phyloP scores from a whole-genome alignment of 2,329 filamentous ascomycete genomes.

The Zelopaecilomyces penicillatus region DNA sequence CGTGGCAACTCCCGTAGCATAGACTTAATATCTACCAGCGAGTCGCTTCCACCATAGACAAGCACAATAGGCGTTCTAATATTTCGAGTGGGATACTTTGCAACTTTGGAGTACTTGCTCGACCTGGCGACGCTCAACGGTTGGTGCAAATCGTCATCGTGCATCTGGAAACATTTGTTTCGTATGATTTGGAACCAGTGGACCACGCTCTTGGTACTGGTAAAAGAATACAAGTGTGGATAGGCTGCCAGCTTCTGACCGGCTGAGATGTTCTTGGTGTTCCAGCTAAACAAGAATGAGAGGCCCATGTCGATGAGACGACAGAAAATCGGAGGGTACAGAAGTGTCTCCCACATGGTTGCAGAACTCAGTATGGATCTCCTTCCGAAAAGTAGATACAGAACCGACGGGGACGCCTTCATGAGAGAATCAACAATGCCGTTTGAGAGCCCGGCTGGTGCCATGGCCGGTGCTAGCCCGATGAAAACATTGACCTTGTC shows the following conservation, averaged over 20 bases:
- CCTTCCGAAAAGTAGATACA: constrained; percentile 88
- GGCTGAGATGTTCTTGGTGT: constrained; percentile 69
- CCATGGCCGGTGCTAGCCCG: constrained; percentile 92
- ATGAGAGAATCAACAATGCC: constrained; percentile 87
- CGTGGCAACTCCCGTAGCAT: constrained; percentile 84
- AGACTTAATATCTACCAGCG: constrained; percentile 82
- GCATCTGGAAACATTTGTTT: constrained; percentile 95
- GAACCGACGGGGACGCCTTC: constrained; percentile 84
- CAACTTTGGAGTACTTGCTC: constrained; percentile 88
- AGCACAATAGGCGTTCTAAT: constrained; percentile 94
- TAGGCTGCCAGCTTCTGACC: constrained; percentile 94
- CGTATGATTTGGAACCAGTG: constrained; percentile 99
- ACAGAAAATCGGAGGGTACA: constrained; percentile 91
- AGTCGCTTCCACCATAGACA: constrained; percentile 89
- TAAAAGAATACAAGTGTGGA: constrained; percentile 92
- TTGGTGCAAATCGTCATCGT: constrained; percentile 84
- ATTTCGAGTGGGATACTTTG: constrained; percentile 91
- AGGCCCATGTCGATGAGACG: constrained; percentile 77
- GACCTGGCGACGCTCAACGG: constrained; percentile 62
- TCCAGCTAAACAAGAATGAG: constrained; percentile 83
- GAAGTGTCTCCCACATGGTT: constrained; percentile 93
- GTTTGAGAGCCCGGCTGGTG: constrained; percentile 81
- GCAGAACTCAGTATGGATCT: constrained; percentile 86
- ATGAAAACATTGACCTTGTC: constrained; percentile 94
- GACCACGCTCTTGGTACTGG: constrained; percentile 91